Base-by-base conservation (phyloP, 2,329 filamentous ascomycete species). In the Chaetomium strumarium region DNA sequence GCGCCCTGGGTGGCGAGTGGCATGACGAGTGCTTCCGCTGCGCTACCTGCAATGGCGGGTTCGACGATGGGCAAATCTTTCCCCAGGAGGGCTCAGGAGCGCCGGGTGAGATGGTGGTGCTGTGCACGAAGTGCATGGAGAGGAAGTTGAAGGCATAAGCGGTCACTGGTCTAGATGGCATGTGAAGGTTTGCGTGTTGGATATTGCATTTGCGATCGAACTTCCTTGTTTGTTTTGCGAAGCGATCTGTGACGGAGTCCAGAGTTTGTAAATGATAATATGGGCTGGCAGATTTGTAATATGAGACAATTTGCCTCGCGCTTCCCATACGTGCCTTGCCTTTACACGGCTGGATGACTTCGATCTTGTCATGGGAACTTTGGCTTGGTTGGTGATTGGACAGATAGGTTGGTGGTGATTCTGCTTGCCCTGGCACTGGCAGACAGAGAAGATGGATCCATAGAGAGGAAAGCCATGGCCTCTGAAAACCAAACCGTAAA, bases 1-100 rank as follows among this genome's bases (percentile, higher is more conserved):
- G 86, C 66, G 93, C 93, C 0, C 75, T 99, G 40, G 92, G 90
- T 5, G 84, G 83, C 12, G 92, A 97, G 72, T 99, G 93, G 91
- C 93, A 99, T 70, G 85, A 89, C 51, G 77, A 83, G 55, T 99
- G 93, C 69, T 99, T 99, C 72, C 83, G 85, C 51, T 99, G 93
- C 67, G 78, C 75, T 14, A 73, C 74, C 14, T 86, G 83, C 62
- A 68, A 73, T 11, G 78, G 77, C 34, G 76, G 78, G 0, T 85
- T 86, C 60, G 76, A 80, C 34, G 82, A 85, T 60, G 81, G 83
- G 0, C 80, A 84, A 65, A 79, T 85, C 59, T 85, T 85, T 64
- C 80, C 81, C 38, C 77, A 78, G 56, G 72, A 79, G 48, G 74
- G 75, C 19, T 59, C 64, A 1, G 72, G 60, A 1, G 58, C 51